A percentile compares a stretch with the other conserved stretches of the same genome.
Conservation (phyloP, 495 filamentous ascomycete species). For the Sordaria brevicollis region DNA sequence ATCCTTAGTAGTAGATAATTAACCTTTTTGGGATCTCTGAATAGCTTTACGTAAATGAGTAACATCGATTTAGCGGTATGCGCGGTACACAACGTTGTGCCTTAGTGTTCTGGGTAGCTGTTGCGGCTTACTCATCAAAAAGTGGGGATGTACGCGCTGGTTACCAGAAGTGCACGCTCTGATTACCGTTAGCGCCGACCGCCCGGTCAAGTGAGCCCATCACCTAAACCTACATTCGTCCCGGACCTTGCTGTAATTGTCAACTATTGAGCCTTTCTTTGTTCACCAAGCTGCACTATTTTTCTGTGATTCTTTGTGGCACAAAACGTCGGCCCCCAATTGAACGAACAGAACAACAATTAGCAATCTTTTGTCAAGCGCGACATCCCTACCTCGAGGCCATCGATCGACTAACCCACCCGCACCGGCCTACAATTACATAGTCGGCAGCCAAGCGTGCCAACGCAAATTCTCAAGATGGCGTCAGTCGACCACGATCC, state of each 20-base stretch:
- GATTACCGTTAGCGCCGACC: too few relatives aligned
- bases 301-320: not conserved
- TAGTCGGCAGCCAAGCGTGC: not conserved
- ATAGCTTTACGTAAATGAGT: too few relatives aligned
- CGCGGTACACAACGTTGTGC: too few relatives aligned
- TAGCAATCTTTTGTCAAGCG: not conserved
- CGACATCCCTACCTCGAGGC: not conserved
- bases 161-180: too few relatives aligned
- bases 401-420: not conserved
- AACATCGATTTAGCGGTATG: too few relatives aligned
- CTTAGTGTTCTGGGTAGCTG: too few relatives aligned
- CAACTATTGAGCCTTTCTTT: not conserved
- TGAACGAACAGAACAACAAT: not conserved
- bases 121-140: too few relatives aligned
- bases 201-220: not conserved
- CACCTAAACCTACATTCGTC: not conserved
- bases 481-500: constrained; percentile 47
- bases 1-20: too few relatives aligned
- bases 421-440: not conserved
- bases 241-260: not conserved
- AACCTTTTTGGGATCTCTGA: too few relatives aligned
- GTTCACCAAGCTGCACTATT: not conserved
- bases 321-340: not conserved
- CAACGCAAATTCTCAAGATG: constrained; percentile 18
- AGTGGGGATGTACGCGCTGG: too few relatives aligned